Evolutionary conservation across 1,139 yeast genomes (phyloP), one percentile per base, ranked within the genome.

Genomic region (Suhomyces guaymorum): DNA sequence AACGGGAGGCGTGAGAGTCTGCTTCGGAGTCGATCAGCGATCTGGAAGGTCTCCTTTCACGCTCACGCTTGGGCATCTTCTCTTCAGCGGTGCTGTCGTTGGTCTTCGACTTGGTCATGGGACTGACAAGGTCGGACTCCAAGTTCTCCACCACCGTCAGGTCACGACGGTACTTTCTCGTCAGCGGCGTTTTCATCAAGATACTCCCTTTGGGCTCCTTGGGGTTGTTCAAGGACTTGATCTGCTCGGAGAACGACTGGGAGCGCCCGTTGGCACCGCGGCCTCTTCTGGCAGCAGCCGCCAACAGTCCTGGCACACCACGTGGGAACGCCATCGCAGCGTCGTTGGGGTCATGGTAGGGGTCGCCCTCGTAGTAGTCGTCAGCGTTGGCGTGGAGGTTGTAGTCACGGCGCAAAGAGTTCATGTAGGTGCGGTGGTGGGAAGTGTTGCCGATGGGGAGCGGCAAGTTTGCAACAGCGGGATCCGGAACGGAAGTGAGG

Each of bases 1-100:
- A 75, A 45, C 88, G 70, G 8, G 86, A 80, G 2, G 81, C 86
- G 51, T 5, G 68, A 52, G 20, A 69, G 56, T 43, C 74, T 51
- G 34, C 44, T n/a, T n/a, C n/a, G n/a, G n/a, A n/a, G n/a, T n/a
- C n/a, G n/a, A n/a, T n/a, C n/a, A n/a, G n/a, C n/a, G n/a, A n/a
- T n/a, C n/a, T n/a, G n/a, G n/a, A n/a, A n/a, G 35, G 24, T 26
- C 15, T 11, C 20, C 29, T 24, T 15, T 30, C 39, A 5, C 30
- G 17, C 4, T 32, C 35, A 4, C 35, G 24, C 26, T 28, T 29
- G 25, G 20, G 23, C 25, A 36, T 15, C 29, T 43, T 21, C 10
- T 32, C 38, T 5, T 31, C 36, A 12, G 55, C 62, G 32, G 46
- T 54, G 25, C 66, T 61, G 25, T 66, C 73, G 41, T 61, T 65